Base-by-base conservation (phyloP, 2,329 filamentous ascomycete genomes). In the Westerdykella ornata region DNA sequence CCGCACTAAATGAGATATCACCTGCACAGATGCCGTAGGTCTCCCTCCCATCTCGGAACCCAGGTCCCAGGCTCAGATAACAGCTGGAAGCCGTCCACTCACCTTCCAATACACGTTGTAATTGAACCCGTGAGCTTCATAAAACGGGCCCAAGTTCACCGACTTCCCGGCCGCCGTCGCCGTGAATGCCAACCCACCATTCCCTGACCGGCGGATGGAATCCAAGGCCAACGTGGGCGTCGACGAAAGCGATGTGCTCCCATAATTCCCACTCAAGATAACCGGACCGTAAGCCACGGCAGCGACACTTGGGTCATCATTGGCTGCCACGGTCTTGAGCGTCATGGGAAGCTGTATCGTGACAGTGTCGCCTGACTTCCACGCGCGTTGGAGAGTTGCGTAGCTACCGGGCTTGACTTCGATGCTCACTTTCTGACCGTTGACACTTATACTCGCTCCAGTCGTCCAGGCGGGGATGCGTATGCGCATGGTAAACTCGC, bases 221-320 rank as follows among this genome's bases (percentile, higher is more conserved):
- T 31, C 28, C 18, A 59, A 30, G 3, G 45, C 44, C 1, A 59
- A 42, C 20, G 46, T 48, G 2, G 55, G 56, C 17, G 39, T 47
- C 1, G 44, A 13, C 5, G 34, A 42, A 2, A 56, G 34, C 17
- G 33, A 39, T 12, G 33, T 32, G 14, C 36, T 43, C 1, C 71
- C 71, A 39, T 75, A 75, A 42, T 74, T 69, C 0, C 68, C 73
- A 1, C 65, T 57, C 13, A 76, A 48, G 4, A 75, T 54, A 0
- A 67, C 65, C 0, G 72, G 74, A 0, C 73, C 74, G 39, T 67
- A 76, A 0, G 71, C 70, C 9, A 75, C 35, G 0, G 73, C 72
- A 2, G 68, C 72, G 1, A 75, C 42, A 3, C 37, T 54, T 3
- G 53, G 35, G 22, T 75, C 62, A 39, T 77, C 73, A 41, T 75